Percentiles rank a stretch among this genome's conserved stretches.
Conservation (phyloP, 2,329 filamentous ascomycete species). For the Cadophora sp. region DNA sequence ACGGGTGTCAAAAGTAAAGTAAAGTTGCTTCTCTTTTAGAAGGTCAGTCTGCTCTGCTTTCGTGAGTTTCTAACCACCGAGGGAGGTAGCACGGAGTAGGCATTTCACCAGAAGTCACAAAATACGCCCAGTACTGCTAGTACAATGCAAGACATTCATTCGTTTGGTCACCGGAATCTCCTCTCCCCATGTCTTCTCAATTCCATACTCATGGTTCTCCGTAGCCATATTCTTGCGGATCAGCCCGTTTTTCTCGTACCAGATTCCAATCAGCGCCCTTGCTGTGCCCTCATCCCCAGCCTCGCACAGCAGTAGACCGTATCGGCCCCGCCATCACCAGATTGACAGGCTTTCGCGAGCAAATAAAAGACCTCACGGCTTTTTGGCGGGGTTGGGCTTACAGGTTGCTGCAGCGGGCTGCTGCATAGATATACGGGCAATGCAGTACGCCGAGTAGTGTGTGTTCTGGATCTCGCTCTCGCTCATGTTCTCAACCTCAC, state of each 20-base stretch:
- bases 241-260: not conserved
- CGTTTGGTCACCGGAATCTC: not conserved
- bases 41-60: too few species aligned
- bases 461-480: not conserved
- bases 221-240: constrained; percentile 6
- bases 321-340: constrained; percentile 4
- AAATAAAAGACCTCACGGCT: constrained; percentile 6
- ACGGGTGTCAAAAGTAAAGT: not conserved
- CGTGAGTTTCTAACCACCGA: not conserved
- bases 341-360: not conserved
- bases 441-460: constrained; percentile 21
- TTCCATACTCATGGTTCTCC: not conserved
- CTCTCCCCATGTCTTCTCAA: not conserved
- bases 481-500: not conserved
- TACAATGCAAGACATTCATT: not conserved
- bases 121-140: not conserved
- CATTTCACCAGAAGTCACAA: not conserved
- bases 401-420: not conserved
- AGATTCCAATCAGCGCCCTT: constrained; percentile 8
- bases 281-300: constrained; percentile 1
- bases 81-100: too few species aligned
- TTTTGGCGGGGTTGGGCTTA: constrained; percentile 22
- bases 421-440: constrained; percentile 15
- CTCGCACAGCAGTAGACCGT: not conserved
- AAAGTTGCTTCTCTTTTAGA: not conserved